phyloP scores from a whole-genome alignment of 192 early-diverging fungal species.

The Backusella morwellensis region DNA sequence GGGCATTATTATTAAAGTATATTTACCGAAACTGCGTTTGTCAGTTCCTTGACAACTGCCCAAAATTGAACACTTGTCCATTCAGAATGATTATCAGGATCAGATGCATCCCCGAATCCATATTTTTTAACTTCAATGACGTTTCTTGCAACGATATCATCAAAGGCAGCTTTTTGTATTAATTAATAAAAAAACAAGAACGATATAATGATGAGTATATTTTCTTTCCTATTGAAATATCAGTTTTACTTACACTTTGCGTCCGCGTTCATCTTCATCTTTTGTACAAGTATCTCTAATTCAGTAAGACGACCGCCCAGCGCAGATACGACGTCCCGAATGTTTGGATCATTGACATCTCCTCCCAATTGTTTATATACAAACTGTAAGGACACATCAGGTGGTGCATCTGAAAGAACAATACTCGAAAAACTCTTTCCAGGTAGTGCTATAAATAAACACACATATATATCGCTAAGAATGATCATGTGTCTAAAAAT shows the following conservation, averaged over 20 bases:
- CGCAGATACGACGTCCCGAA: constrained; percentile 53
- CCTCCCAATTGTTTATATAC: constrained; percentile 48
- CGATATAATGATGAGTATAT: not conserved
- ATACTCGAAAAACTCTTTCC: constrained; percentile 67
- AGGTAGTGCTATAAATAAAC: constrained; percentile 52
- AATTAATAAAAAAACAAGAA: not conserved
- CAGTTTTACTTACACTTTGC: constrained; percentile 46
- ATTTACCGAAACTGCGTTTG: constrained; percentile 38
- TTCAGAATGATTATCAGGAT: constrained; percentile 34
- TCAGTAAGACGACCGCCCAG: constrained; percentile 93
- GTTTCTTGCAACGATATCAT: constrained; percentile 80
- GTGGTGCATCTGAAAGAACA: constrained; percentile 67
- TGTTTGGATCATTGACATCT: constrained; percentile 25
- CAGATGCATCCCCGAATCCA: constrained; percentile 69
- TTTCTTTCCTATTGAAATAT: not conserved
- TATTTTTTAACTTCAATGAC: constrained; percentile 88
- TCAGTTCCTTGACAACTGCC: constrained; percentile 75
- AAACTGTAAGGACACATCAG: constrained; percentile 59
- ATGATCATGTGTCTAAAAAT: not conserved
- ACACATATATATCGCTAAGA: constrained; percentile 1
- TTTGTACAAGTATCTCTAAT: constrained; percentile 85
- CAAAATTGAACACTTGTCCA: constrained; percentile 95
- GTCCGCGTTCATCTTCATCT: constrained; percentile 70
- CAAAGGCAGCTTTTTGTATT: constrained; percentile 59
- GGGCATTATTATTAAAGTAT: not conserved